Evolutionary conservation across 2,329 filamentous ascomycete species (phyloP), one percentile per base, ranked within the genome.

Genomic region (Colletotrichum scovillei): DNA sequence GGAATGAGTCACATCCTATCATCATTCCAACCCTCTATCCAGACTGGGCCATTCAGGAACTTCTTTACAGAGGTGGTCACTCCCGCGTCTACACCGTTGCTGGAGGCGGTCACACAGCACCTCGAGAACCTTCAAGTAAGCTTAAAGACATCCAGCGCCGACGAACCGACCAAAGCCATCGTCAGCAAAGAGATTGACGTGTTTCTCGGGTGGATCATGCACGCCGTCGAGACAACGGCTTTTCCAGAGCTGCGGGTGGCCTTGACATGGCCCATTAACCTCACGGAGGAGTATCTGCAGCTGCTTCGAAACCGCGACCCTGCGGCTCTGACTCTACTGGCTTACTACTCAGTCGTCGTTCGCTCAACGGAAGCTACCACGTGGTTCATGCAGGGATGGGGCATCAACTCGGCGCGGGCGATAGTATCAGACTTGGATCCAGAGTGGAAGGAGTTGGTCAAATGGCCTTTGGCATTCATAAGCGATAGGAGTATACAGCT

Each of bases 1-100:
- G 81, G 81, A 49, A 81, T 83, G 76, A 77, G 69, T 56, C 75
- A 76, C 24, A 80, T 83, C 8, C 69, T 83, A 3, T 56, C 76
- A 24, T 77, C 77, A 2, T 81, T 75, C 2, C 75, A 79, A 6
- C 52, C 66, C 12, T 52, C 38, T 46, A 77, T 79, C 35, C 72
- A 75, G 24, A 55, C 38, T 0, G 78, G 78, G 14, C 74, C 69
- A 19, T 78, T 80, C 52, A 71, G 58, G 26, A 67, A 65, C 30
- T 73, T 80, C 26, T 79, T 80, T 68, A 69, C 59, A 3, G 60
- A 71, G 14, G 53, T 65, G 4, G 59, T 64, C 2, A 60, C 55
- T n/a, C 70, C 71, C 9, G 46, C 63, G 3, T 65, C 73, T 5
- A 75, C 73, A 5, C 63, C 66, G 24, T 7, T 73, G 2, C 35